Conservation (phyloP, 805 yeast genomes). For the Spathaspora passalidarum region DNA sequence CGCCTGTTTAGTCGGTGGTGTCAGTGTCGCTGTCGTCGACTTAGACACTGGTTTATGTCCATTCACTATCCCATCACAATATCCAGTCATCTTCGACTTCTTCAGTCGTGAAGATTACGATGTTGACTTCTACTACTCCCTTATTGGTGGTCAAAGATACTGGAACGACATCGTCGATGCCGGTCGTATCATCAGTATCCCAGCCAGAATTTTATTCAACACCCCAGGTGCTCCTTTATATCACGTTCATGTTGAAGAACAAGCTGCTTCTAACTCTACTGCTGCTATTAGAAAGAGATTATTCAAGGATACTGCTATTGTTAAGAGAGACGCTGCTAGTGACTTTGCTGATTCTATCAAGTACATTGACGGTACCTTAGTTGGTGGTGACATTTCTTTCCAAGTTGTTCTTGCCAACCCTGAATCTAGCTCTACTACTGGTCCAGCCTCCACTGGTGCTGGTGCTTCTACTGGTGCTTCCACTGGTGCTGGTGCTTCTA, state of each 20-base stretch:
- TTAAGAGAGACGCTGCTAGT: slow-evolving; percentile 30
- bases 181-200: slow-evolving; percentile 29
- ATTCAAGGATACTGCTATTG: slow-evolving; percentile 19
- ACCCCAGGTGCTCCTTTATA: slow-evolving; percentile 20
- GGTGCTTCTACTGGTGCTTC: slow-evolving; percentile 13
- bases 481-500: slow-evolving; percentile 16
- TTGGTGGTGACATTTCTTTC: slow-evolving; percentile 15
- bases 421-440: slow-evolving; percentile 12
- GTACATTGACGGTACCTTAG: slow-evolving; percentile 19
- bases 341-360: slow-evolving; percentile 24
- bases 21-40: slow-evolving; percentile 32
- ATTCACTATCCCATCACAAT: slow-evolving; percentile 29
- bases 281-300: slow-evolving; percentile 40
- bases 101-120: slow-evolving; percentile 26
- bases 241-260: slow-evolving; percentile 26
- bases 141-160: slow-evolving; percentile 20
- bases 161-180: slow-evolving; percentile 33
- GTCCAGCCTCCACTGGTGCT: slow-evolving; percentile 9
- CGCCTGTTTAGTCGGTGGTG: slow-evolving; percentile 36
- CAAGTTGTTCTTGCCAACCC: slow-evolving; percentile 14
- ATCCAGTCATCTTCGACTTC: slow-evolving; percentile 27
- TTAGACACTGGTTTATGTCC: slow-evolving; percentile 39
- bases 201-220: slow-evolving; percentile 29
- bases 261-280: slow-evolving; percentile 37
- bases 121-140: slow-evolving; percentile 34